Evolutionary conservation across 2,329 filamentous ascomycete genomes (phyloP).

Genomic region (Pseudocercospora pini-densiflorae): DNA sequence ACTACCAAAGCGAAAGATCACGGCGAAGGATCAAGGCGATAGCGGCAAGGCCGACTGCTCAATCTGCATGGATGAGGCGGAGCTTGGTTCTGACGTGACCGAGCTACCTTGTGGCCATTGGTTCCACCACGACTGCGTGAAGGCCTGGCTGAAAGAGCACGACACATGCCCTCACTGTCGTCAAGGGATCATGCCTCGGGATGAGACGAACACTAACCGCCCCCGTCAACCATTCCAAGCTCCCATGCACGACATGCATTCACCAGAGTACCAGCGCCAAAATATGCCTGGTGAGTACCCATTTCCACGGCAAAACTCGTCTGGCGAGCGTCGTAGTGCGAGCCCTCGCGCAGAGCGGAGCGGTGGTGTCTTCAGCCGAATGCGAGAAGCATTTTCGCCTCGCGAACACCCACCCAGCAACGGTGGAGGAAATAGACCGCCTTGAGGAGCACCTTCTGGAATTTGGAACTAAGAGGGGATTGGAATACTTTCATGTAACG

Average conservation of each 20-base stretch:
- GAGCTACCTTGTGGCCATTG: conserved; percentile 87
- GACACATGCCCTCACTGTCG: conserved; percentile 90
- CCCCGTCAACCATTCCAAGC: conserved; percentile 35
- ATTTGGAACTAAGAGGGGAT: not conserved
- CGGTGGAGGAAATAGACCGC: conserved; percentile 13
- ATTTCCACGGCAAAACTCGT: conserved; percentile 24
- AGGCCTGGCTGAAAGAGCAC: conserved; percentile 84
- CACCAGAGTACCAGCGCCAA: conserved; percentile 31
- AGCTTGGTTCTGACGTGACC: conserved; percentile 72
- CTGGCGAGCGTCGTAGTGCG: conserved; percentile 19
- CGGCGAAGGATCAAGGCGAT: conserved; percentile 71
- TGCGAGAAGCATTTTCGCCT: conserved; percentile 39
- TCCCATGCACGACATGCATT: conserved; percentile 38
- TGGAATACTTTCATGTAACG: conserved; percentile 4
- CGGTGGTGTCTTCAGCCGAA: conserved; percentile 36
- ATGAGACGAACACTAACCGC: conserved; percentile 27
- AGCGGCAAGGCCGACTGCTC: conserved; percentile 80
- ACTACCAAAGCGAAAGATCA: conserved; percentile 68
- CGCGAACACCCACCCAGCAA: conserved; percentile 12
- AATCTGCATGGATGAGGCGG: conserved; percentile 90
- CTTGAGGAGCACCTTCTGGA: not conserved
- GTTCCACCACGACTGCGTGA: conserved; percentile 86
- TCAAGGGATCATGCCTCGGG: conserved; percentile 53
- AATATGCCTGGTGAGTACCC: conserved; percentile 29
- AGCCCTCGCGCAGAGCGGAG: conserved; percentile 20